phyloP scores from a whole-genome alignment of 2,329 filamentous ascomycete species.

The Talaromyces pinophilus region DNA sequence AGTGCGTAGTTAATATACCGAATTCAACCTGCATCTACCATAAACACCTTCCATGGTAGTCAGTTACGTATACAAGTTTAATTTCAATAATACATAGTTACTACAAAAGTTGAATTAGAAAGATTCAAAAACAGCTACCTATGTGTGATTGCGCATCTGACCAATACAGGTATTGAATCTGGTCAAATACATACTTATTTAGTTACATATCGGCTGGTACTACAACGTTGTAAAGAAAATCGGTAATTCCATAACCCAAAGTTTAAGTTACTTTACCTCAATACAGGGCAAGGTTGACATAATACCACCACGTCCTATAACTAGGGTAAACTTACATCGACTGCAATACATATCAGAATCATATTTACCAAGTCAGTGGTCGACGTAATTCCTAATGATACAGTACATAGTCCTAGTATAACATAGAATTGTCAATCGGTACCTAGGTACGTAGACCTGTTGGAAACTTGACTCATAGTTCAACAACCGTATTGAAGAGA shows the following conservation, averaged over 20 bases:
- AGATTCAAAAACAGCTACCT: not conserved
- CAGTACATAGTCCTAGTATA: not conserved
- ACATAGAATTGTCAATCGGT: not conserved
- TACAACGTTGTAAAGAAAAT: not conserved
- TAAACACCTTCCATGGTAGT: no score
- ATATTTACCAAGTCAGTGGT: not conserved
- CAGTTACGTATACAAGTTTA: no score
- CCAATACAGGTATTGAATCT: not conserved
- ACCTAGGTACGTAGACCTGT: no score
- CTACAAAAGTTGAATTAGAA: not conserved
- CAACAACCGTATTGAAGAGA: not conserved
- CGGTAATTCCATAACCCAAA: not conserved
- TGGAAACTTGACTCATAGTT: not conserved
- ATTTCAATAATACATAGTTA: no score
- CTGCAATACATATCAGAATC: not conserved
- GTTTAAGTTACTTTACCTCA: not conserved
- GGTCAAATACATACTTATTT: not conserved
- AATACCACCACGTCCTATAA: not conserved
- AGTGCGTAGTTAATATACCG: not conserved
- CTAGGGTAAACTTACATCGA: not conserved
- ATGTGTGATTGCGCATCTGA: not conserved
- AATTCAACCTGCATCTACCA: no score
- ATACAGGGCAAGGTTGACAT: not conserved
- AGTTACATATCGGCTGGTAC: not conserved
- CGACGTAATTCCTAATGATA: not conserved